Evolutionary conservation across 208 protist genomes (phyloP).

Genomic region (Crithidia fasciculata): DNA sequence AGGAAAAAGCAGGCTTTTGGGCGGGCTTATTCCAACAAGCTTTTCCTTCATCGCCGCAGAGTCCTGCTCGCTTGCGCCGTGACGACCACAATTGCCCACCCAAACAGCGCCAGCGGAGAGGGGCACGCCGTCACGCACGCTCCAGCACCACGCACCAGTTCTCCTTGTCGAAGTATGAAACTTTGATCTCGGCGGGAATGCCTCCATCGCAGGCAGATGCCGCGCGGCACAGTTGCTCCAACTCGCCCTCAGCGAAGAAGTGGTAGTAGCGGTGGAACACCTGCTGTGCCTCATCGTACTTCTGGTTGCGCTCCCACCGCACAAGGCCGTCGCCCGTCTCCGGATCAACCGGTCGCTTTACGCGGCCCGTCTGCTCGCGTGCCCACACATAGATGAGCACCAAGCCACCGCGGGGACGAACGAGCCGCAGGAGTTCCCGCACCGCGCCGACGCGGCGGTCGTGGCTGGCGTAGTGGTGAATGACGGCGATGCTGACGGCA

Average conservation of each 20-base stretch:
- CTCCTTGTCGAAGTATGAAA: slow-evolving; percentile 88
- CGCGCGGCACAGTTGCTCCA: slow-evolving; percentile 62
- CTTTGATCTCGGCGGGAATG: slow-evolving; percentile 15
- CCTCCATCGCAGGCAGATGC: slow-evolving; percentile 24
- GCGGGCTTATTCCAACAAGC: no score
- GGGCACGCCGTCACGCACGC: slow-evolving; percentile 12
- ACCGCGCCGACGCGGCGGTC: slow-evolving; percentile 56
- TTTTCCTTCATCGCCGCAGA: no score
- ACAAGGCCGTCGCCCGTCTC: slow-evolving; percentile 70
- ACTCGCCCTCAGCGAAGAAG: slow-evolving; percentile 78
- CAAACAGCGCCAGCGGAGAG: no score
- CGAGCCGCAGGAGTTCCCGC: slow-evolving; percentile 76
- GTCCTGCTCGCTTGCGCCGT: no score
- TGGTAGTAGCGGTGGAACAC: slow-evolving; percentile 88
- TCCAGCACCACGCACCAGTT: slow-evolving; percentile 87
- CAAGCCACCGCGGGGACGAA: slow-evolving; percentile 54
- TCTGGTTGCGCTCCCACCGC: slow-evolving; percentile 66
- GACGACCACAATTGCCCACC: no score
- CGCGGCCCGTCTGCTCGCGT: slow-evolving; percentile 38
- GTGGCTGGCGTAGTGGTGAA: slow-evolving; percentile 87
- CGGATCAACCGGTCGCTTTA: slow-evolving; percentile 35
- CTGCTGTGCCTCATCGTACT: slow-evolving; percentile 46
- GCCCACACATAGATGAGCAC: slow-evolving; percentile 91
- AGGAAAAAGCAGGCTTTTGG: no score
- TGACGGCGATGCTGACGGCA: slow-evolving; percentile 90